A percentile compares a stretch with the other conserved stretches of the same genome.
These are phyloP conservation scores for Luzula sylvatica DNA, from an alignment of 176 grass and related monocot genomes.

Conservation along the genomic window DNA sequence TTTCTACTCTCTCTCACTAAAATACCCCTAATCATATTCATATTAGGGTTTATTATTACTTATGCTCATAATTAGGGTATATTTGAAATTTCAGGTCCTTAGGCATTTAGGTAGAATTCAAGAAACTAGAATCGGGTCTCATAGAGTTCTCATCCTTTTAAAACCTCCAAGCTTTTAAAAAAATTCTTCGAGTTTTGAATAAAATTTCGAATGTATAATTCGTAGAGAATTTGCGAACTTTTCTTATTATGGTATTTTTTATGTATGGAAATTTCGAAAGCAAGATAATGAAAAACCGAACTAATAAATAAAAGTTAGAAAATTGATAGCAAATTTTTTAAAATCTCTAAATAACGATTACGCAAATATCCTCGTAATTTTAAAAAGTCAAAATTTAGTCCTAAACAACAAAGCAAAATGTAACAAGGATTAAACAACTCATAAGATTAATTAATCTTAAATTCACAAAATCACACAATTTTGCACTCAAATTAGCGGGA, in stretches of 20 bases:
- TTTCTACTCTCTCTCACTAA: too few relatives aligned
- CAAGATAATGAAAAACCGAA: background rate
- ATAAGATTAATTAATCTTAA: background rate
- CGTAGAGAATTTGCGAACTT: too few relatives aligned
- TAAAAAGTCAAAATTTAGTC: background rate
- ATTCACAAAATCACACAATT: background rate
- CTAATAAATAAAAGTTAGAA: background rate
- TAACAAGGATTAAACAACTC: background rate
- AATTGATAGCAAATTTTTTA: too few relatives aligned
- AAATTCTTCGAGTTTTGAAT: too few relatives aligned
- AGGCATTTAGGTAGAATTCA: conserved; percentile 85
- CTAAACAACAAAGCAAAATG: background rate
- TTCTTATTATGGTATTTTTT: too few relatives aligned
- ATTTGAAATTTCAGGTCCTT: conserved; percentile 50
- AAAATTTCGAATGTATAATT: too few relatives aligned
- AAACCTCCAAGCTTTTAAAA: conserved; percentile 23
- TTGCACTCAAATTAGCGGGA: conserved; percentile 20
- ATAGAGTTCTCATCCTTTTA: conserved; percentile 63
- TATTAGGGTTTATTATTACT: background rate
- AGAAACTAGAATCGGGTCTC: conserved; percentile 56
- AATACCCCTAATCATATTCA: too few relatives aligned
- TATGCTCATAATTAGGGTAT: background rate
- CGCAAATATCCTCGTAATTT: background rate
- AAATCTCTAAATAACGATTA: conserved; percentile 2
- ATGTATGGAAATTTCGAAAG: too few relatives aligned